Evolutionary conservation across 306 rosid genomes (phyloP).

Genomic region (Dalbergia oliveri): DNA sequence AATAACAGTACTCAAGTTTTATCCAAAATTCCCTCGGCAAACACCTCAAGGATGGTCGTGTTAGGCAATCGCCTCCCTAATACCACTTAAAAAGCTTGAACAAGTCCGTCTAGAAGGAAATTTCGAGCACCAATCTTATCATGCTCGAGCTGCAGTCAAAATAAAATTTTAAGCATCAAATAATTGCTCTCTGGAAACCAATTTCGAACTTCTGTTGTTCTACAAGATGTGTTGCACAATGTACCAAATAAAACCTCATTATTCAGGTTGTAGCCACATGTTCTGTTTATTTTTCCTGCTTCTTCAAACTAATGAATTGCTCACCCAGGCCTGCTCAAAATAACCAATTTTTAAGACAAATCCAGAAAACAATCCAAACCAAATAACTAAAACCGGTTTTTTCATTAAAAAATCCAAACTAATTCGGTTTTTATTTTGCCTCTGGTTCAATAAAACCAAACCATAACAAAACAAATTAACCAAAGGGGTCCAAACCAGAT

Average conservation of each 20-base stretch:
- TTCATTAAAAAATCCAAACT: too few relatives aligned
- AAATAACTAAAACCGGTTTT: too few relatives aligned
- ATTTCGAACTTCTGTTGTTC: not conserved
- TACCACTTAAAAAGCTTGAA: not conserved
- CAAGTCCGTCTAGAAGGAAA: not conserved
- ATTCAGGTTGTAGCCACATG: not conserved
- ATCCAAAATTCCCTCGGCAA: slow-evolving; percentile 32
- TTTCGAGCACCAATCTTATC: not conserved
- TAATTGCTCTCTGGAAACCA: not conserved
- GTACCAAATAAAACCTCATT: not conserved
- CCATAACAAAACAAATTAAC: too few relatives aligned
- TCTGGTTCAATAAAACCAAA: too few relatives aligned
- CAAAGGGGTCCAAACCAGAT: too few relatives aligned
- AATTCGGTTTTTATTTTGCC: too few relatives aligned
- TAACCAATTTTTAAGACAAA: too few relatives aligned
- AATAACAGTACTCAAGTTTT: slow-evolving; percentile 7
- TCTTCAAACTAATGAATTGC: slow-evolving; percentile 63
- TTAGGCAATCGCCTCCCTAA: not conserved
- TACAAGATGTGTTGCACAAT: too few relatives aligned
- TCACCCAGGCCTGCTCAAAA: slow-evolving; percentile 55
- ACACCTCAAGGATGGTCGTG: slow-evolving; percentile 5
- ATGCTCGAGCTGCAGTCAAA: not conserved
- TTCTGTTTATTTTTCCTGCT: slow-evolving; percentile 42
- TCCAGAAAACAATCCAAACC: too few relatives aligned
- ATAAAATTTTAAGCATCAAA: not conserved